Evolutionary conservation across 352 stramenopile species (phyloP), one percentile per base, ranked within the genome.

Genomic region (Hyaloperonospora brassicae): DNA sequence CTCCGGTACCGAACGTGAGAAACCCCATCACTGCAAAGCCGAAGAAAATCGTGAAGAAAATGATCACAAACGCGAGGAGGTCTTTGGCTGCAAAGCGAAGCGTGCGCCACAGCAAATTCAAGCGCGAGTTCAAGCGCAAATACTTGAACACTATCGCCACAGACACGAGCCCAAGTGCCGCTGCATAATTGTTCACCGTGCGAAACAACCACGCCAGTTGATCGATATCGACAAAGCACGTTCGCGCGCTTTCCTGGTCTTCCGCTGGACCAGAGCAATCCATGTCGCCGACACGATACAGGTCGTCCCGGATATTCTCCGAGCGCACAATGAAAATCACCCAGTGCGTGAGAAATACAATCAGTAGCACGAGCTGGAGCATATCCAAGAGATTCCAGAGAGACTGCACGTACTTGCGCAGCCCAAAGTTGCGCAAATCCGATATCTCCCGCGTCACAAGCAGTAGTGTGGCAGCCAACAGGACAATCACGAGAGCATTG

Each of bases 61-160:
- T 90, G 40, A 81, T 68, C 24, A 87, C 73, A 42, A 90, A 89
- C 22, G 76, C 80, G 13, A 90, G 59, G 23, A 90, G 52, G 42
- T 90, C 80, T 46, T 84, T 86, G 1, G 76, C 73, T 21, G 80
- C 78, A 49, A 89, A 86, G 34, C 76, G 78, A 54, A 90, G 60
- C 38, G 80, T 90, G 35, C 73, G 77, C 78, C 78, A 90, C n/a
- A 90, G 62, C 52, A 90, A 56, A 46, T 89, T 90, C 21, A 89
- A 60, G 1, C 78, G 76, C 43, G 76, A 84, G 52, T 89, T 89
- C 9, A 89, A 50, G 5, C 79, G 73, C 47, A 91, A 55, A 41
- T 89, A 91, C 69, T 91, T 91, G 66, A 89, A 91, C 36, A 91
- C 76, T 49, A 91, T 91, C 0, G 77, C 76, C 22, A 91, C 71